Evolutionary conservation across 2,329 filamentous ascomycete genomes (phyloP).

Genomic region (Scedosporium aurantiacum): DNA sequence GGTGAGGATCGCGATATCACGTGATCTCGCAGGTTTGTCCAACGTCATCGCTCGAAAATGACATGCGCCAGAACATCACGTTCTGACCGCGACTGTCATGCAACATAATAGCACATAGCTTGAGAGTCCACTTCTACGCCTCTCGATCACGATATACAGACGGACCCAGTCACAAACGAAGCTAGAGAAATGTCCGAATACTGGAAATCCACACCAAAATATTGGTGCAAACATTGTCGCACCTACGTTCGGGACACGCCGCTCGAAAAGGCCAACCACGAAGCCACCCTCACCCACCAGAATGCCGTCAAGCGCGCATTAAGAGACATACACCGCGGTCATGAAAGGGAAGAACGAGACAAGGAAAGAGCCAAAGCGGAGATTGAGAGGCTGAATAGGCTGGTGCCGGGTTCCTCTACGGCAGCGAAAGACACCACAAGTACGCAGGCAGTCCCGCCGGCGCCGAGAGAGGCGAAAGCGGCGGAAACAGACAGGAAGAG

Average conservation of each 20-base stretch:
- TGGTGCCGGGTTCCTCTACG: slow-evolving; percentile 41
- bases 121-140: background rate
- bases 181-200: slow-evolving; percentile 70
- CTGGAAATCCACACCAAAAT: slow-evolving; percentile 95
- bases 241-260: slow-evolving; percentile 85
- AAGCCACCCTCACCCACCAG: slow-evolving; percentile 77
- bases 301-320: slow-evolving; percentile 78
- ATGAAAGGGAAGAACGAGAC: slow-evolving; percentile 71
- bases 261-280: slow-evolving; percentile 80
- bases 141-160: background rate
- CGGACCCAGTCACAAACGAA: background rate
- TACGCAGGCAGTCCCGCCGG: slow-evolving; percentile 4
- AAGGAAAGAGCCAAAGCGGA: slow-evolving; percentile 75
- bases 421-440: slow-evolving; percentile 4
- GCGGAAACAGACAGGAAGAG: slow-evolving; percentile 60
- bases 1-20: background rate
- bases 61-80: background rate
- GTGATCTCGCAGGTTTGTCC: background rate
- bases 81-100: background rate
- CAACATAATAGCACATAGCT: background rate
- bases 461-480: slow-evolving; percentile 14
- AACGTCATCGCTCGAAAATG: slow-evolving; percentile 1
- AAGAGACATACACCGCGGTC: slow-evolving; percentile 73
- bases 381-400: slow-evolving; percentile 71
- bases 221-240: slow-evolving; percentile 97